These are phyloP conservation scores for Massarina eburnea DNA, from an alignment of 2,329 filamentous ascomycete species.

Conservation along the genomic window DNA sequence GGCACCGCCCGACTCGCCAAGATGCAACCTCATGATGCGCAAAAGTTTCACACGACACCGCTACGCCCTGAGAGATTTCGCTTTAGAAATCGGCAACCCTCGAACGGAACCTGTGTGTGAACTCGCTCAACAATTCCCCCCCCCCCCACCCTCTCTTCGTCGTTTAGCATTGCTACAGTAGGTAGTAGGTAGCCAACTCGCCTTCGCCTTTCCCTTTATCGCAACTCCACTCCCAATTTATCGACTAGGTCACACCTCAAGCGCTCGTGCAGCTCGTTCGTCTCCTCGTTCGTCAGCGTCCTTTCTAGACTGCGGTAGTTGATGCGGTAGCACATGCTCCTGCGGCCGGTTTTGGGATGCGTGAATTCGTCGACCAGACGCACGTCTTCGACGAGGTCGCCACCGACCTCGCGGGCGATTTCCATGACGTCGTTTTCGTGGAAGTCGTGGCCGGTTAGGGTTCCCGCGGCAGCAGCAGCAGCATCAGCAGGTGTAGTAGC, in stretches of 20 bases:
- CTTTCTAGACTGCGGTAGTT: constrained; percentile 91
- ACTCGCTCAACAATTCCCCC: too few relatives aligned
- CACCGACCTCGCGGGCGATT: constrained; percentile 78
- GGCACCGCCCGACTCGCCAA: too few relatives aligned
- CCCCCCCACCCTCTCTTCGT: too few relatives aligned
- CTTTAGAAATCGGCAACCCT: too few relatives aligned
- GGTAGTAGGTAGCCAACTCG: neutral
- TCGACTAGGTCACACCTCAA: constrained; percentile 67
- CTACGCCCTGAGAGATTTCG: too few relatives aligned
- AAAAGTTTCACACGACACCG: too few relatives aligned
- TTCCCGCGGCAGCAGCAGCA: constrained; percentile 32
- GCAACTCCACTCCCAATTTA: constrained; percentile 76
- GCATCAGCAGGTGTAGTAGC: constrained; percentile 33
- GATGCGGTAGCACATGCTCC: constrained; percentile 88
- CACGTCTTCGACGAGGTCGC: constrained; percentile 87
- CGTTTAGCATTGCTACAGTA: too few relatives aligned
- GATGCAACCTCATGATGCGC: too few relatives aligned
- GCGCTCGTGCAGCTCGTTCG: constrained; percentile 71
- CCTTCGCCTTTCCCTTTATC: constrained; percentile 47
- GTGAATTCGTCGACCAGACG: constrained; percentile 80
- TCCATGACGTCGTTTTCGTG: constrained; percentile 99
- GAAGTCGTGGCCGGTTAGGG: constrained; percentile 50
- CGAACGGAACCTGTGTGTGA: too few relatives aligned
- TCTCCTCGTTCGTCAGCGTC: constrained; percentile 82
- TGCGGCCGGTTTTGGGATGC: constrained; percentile 80